Percentiles rank a stretch among this genome's conserved stretches.
phyloP scores from a whole-genome alignment of 768 basidiomycete species.

The Rhodotorula taiwanensis region DNA sequence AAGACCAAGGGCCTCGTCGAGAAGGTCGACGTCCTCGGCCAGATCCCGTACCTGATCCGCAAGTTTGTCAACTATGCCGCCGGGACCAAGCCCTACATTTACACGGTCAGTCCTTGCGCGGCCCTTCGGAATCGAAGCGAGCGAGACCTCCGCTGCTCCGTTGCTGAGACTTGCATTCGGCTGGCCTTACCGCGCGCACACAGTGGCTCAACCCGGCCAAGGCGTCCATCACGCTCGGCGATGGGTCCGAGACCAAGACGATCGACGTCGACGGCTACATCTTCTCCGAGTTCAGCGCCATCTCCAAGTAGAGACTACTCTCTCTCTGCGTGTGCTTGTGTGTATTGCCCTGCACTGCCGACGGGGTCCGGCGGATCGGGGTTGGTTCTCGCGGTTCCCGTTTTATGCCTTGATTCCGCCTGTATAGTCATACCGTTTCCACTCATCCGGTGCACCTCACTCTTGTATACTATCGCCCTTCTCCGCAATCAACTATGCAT shows the following conservation, averaged over 20 bases:
- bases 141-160: slow-evolving; percentile 41
- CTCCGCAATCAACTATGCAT: too few species aligned
- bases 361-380: too few species aligned
- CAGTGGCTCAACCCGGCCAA: slow-evolving; percentile 59
- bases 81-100: slow-evolving; percentile 68
- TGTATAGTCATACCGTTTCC: too few species aligned
- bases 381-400: too few species aligned
- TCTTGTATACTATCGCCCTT: too few species aligned
- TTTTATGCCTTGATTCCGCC: too few species aligned
- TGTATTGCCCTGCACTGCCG: too few species aligned
- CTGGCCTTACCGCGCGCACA: neutral
- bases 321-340: neutral
- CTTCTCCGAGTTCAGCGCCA: slow-evolving; percentile 89
- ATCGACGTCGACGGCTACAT: slow-evolving; percentile 57
- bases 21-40: slow-evolving; percentile 89
- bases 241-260: slow-evolving; percentile 43
- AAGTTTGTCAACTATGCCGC: slow-evolving; percentile 88
- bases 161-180: neutral
- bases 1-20: slow-evolving; percentile 60
- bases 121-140: too few species aligned
- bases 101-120: slow-evolving; percentile 69
- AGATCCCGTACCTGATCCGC: slow-evolving; percentile 87
- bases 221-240: slow-evolving; percentile 49
- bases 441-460: too few species aligned
- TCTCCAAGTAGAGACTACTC: slow-evolving; percentile 50